Conservation (phyloP, 176 grass and related monocot species). For the Paspalum notatum region DNA sequence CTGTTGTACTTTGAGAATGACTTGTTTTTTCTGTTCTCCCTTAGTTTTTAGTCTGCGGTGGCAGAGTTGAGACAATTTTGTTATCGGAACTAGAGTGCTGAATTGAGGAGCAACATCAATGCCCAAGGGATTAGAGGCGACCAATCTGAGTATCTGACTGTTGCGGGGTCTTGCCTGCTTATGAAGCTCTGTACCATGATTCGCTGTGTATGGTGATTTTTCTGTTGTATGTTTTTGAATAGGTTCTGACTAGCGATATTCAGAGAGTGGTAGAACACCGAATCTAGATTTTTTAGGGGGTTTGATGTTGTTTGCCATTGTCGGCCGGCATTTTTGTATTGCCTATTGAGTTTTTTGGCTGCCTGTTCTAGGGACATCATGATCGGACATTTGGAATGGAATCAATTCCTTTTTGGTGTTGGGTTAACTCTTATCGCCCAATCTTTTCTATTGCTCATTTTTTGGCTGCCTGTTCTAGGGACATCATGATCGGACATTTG, state of each 20-base stretch:
- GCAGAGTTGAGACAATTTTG: slow-evolving; percentile 62
- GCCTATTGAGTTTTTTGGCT: slow-evolving; percentile 26
- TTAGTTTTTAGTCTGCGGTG: slow-evolving; percentile 38
- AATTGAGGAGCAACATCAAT: slow-evolving; percentile 49
- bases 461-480: slow-evolving; percentile 15
- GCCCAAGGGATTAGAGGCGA: slow-evolving; percentile 42
- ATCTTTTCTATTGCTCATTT: neutral
- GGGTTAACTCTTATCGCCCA: neutral
- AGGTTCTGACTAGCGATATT: slow-evolving; percentile 51
- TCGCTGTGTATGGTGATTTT: slow-evolving; percentile 21
- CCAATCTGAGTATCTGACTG: slow-evolving; percentile 41
- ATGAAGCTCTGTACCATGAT: slow-evolving; percentile 33
- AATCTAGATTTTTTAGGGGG: slow-evolving; percentile 30
- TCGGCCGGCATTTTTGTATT: slow-evolving; percentile 44
- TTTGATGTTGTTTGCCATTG: slow-evolving; percentile 36
- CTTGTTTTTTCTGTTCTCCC: neutral
- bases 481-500: slow-evolving; percentile 39
- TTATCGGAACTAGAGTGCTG: slow-evolving; percentile 44
- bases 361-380: slow-evolving; percentile 27
- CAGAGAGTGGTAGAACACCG: slow-evolving; percentile 26
- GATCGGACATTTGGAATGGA: slow-evolving; percentile 41
- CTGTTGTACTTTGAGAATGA: slow-evolving; percentile 75
- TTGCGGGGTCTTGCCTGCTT: slow-evolving; percentile 52
- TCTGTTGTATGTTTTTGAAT: slow-evolving; percentile 42
- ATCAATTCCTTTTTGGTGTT: slow-evolving; percentile 30